Conservation (phyloP, 768 basidiomycete genomes). For the Cyclocybe aegerita region DNA sequence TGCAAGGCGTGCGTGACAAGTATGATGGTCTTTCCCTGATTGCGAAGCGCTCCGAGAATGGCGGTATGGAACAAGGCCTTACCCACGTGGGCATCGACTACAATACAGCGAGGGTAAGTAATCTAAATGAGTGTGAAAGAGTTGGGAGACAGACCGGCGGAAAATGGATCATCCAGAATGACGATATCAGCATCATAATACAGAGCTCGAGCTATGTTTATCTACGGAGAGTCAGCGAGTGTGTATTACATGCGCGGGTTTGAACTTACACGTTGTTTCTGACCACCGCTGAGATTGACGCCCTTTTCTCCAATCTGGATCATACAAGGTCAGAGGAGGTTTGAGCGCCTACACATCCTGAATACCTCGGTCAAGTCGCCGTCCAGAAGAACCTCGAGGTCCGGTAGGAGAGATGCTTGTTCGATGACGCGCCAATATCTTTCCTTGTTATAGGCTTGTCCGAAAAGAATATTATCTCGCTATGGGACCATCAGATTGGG, state of each 20-base stretch:
- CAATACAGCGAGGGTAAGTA: slow-evolving; percentile 12
- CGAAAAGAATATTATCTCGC: slow-evolving; percentile 70
- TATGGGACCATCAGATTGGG: slow-evolving; percentile 18
- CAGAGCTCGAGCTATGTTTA: slow-evolving; percentile 70
- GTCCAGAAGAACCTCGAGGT: slow-evolving; percentile 64
- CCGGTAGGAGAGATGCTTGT: slow-evolving; percentile 57
- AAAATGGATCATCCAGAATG: slow-evolving; percentile 64
- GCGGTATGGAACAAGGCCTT: slow-evolving; percentile 66
- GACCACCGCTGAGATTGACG: slow-evolving; percentile 65
- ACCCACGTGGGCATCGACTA: slow-evolving; percentile 77
- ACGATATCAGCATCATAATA: slow-evolving; percentile 65
- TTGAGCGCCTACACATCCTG: too few species aligned
- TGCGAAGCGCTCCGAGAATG: slow-evolving; percentile 43
- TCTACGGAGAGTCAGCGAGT: slow-evolving; percentile 24
- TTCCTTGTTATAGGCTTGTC: slow-evolving; percentile 60
- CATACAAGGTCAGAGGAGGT: too few species aligned
- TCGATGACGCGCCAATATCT: slow-evolving; percentile 65
- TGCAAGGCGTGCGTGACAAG: slow-evolving; percentile 89
- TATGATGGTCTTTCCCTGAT: slow-evolving; percentile 65
- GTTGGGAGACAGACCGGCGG: slow-evolving; percentile 44
- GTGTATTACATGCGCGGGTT: background rate
- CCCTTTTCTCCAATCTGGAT: slow-evolving; percentile 70
- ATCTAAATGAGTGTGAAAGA: background rate
- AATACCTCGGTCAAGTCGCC: slow-evolving; percentile 71
- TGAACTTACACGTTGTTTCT: slow-evolving; percentile 52